These are phyloP conservation scores for Boletus sensibilis DNA, from an alignment of 768 basidiomycete species.

Conservation along the genomic window DNA sequence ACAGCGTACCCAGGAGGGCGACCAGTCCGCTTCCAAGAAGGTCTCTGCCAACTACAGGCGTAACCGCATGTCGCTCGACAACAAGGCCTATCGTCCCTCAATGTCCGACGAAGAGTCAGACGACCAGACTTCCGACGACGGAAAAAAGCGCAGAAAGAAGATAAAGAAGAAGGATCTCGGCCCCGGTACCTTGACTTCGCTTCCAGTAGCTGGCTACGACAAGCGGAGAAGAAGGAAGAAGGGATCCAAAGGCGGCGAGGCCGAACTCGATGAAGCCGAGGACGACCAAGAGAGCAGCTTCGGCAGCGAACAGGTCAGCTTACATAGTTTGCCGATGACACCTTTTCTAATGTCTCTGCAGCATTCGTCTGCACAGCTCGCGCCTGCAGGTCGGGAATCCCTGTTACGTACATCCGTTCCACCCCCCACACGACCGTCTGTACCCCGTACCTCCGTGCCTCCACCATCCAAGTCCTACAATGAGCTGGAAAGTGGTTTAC, in stretches of 20 bases:
- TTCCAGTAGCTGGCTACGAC: conserved; percentile 66
- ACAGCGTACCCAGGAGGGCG: conserved; percentile 24
- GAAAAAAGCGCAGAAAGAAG: conserved; percentile 48
- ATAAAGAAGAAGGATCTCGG: conserved; percentile 50
- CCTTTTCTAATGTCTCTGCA: conserved; percentile 12
- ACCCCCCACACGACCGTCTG: conserved; percentile 37
- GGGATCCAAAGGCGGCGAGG: conserved; percentile 44
- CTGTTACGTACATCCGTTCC: conserved; percentile 37
- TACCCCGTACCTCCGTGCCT: conserved; percentile 42
- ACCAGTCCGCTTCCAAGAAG: conserved; percentile 34
- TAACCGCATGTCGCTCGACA: conserved; percentile 69
- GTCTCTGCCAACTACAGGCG: conserved; percentile 42
- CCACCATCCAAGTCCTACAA: conserved; percentile 31
- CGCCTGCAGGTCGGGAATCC: conserved; percentile 38
- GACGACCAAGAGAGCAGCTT: conserved; percentile 47
- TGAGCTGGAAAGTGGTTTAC: conserved; percentile 22
- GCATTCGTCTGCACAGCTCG: conserved; percentile 27
- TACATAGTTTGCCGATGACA: conserved; percentile 20
- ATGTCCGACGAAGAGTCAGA: conserved; percentile 68
- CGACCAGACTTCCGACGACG: conserved; percentile 55
- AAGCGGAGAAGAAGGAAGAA: conserved; percentile 56
- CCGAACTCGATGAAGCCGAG: conserved; percentile 38
- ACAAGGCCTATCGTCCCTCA: conserved; percentile 77
- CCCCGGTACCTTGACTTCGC: conserved; percentile 59
- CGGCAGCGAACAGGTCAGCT: conserved; percentile 42